Conservation (phyloP, 495 filamentous ascomycete genomes). For the Penicillium pancosmium region DNA sequence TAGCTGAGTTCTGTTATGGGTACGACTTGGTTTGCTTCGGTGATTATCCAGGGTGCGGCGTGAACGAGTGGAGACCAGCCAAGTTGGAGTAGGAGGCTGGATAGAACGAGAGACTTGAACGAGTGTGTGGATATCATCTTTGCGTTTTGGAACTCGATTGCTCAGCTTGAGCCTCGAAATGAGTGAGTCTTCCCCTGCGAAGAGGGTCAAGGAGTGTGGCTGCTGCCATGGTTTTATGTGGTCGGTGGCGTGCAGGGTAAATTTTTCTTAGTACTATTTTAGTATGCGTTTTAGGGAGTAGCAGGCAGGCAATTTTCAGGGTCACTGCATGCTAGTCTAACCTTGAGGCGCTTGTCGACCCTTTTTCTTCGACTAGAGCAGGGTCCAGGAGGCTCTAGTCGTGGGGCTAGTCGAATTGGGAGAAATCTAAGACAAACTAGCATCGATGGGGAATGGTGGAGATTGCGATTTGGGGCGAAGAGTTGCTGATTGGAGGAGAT, state of each 20-base stretch:
- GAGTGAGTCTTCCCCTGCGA: too few species aligned
- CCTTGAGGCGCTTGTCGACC: too few species aligned
- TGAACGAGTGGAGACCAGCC: slow-evolving; percentile 13
- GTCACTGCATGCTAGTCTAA: neutral
- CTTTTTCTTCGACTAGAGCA: neutral
- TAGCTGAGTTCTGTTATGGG: slow-evolving; percentile 12
- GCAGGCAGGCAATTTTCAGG: neutral
- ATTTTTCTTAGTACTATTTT: neutral
- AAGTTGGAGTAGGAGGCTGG: slow-evolving; percentile 14
- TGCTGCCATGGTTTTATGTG: neutral
- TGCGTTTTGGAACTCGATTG: too few species aligned
- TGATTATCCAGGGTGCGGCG: slow-evolving; percentile 38
- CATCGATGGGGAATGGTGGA: neutral
- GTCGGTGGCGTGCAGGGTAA: neutral
- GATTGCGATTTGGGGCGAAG: neutral
- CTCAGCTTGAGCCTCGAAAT: too few species aligned
- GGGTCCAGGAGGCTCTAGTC: neutral
- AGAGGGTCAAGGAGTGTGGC: neutral
- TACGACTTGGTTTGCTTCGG: slow-evolving; percentile 28
- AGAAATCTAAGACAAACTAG: neutral
- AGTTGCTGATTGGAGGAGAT: neutral
- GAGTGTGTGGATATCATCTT: slow-evolving; percentile 19
- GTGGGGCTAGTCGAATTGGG: neutral
- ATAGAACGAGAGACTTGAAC: slow-evolving; percentile 29
- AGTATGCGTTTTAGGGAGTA: neutral